Evolutionary conservation across 345 rosid genomes (phyloP).

Genomic region (Eucalyptus urophylla): DNA sequence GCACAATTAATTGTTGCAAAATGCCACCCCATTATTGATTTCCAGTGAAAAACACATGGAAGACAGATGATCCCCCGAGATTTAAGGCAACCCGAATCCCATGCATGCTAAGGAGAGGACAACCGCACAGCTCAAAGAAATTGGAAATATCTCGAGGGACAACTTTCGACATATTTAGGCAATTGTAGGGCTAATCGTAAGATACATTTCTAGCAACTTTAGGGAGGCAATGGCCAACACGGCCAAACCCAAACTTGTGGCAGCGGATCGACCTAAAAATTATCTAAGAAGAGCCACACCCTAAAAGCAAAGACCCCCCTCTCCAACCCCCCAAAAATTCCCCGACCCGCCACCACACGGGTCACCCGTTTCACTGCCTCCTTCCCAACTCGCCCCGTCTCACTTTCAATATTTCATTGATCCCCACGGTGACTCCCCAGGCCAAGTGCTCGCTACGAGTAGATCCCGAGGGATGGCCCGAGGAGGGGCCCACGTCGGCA

Average conservation of each 20-base stretch:
- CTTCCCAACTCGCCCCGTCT: background rate
- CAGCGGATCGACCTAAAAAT: background rate
- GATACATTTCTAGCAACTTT: background rate
- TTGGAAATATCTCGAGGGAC: background rate
- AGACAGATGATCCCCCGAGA: background rate
- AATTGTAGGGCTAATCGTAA: background rate
- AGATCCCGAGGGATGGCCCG: background rate
- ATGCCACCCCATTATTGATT: background rate
- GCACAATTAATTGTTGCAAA: too few relatives aligned
- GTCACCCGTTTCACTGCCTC: background rate
- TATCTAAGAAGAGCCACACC: background rate
- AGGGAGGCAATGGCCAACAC: background rate
- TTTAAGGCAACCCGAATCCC: background rate
- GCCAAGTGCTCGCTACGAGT: background rate
- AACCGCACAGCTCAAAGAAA: background rate
- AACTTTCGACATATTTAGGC: background rate
- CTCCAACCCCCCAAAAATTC: background rate
- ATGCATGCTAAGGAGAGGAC: background rate
- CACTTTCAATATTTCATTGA: background rate
- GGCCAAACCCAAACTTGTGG: background rate
- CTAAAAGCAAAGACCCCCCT: too few relatives aligned
- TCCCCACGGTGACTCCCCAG: background rate
- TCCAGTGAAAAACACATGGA: background rate
- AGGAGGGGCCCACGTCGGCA: constrained; percentile 29
- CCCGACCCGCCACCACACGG: background rate